Evolutionary conservation across 116 monocot species (phyloP), one percentile per base, ranked within the genome.

Genomic region (Thalassia testudinum): DNA sequence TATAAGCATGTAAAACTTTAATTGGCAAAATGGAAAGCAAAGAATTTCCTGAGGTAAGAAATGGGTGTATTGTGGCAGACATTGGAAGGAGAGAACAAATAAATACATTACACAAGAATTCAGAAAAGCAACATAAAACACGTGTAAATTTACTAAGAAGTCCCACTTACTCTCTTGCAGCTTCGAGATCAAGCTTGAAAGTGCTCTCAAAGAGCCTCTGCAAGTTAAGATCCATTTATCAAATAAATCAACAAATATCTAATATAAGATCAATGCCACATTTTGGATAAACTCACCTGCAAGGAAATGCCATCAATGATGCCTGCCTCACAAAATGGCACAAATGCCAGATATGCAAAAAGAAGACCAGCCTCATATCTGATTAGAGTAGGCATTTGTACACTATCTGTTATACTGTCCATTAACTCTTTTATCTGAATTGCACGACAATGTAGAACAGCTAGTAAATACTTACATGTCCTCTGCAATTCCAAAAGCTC

Each of bases 351-450:
- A 65, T 83, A 87, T 47, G 83, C 83, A 68, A 87, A 67, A 57
- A 92, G 83, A 65, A 92, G 75, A 24, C 92, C 92, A 53, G 92
- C 87, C 72, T 78, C 92, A 62, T 87, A 92, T 60, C 92, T 92
- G 80, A 37, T 34, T 5, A 34, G 10, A 34, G 10, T 10, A 34
- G 10, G 10, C 30, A 34, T 34, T 34, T 34, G 10, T 34, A 5
- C 3, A 34, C 30, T 34, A 34, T 10, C 10, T 5, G 30, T 34
- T 34, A 34, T 10, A 34, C 30, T 34, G 6, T 34, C 10, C 30
- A 5, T 34, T 34, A 3, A 10, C 3, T 34, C 10, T n/a, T 34
- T 34, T 34, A 3, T 34, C 30, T 34, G 30, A 34, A 34, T 10
- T 34, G 10, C 10, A 34, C 30, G 30, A 5, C 30, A 10, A 34